phyloP scores from a whole-genome alignment of 2,329 filamentous ascomycete genomes.

The Didymellaceae sp. region DNA sequence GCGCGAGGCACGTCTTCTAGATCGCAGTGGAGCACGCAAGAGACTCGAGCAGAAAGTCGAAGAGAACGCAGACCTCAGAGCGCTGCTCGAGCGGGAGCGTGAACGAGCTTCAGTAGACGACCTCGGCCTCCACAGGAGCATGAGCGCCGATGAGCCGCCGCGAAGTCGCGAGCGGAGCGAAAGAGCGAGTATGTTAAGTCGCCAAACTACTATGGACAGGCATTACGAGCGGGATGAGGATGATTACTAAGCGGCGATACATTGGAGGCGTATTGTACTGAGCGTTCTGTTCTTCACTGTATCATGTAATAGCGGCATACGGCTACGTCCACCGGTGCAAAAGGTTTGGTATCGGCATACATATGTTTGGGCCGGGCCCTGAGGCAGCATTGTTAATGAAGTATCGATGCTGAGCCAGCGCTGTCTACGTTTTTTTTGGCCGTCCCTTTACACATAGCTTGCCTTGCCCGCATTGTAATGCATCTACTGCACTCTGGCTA shows the following conservation, averaged over 20 bases:
- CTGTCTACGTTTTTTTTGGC: neutral
- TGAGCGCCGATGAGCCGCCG: conserved; percentile 23
- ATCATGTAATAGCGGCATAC: conserved; percentile 6
- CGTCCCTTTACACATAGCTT: too few species aligned
- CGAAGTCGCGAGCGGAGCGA: conserved; percentile 20
- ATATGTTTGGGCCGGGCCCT: neutral
- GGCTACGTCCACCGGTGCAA: conserved; percentile 8
- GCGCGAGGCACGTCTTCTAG: conserved; percentile 81
- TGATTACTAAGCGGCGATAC: conserved; percentile 4
- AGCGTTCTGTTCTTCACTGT: neutral
- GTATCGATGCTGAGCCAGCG: neutral
- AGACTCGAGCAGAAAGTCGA: conserved; percentile 76
- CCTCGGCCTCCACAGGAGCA: conserved; percentile 24
- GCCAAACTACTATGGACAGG: conserved; percentile 3
- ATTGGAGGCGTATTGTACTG: neutral
- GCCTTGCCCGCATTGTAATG: neutral
- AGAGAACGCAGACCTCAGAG: conserved; percentile 74
- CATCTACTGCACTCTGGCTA: neutral
- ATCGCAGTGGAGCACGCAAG: conserved; percentile 82
- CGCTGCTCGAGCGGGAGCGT: conserved; percentile 67
- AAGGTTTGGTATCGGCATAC: neutral
- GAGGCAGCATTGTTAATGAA: conserved; percentile 1
- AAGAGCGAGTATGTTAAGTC: conserved; percentile 33
- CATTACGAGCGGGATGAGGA: conserved; percentile 15
- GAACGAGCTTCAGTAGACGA: conserved; percentile 36